Base-by-base conservation (phyloP, 2,329 filamentous ascomycete species). In the Xylariaceae sp. region DNA sequence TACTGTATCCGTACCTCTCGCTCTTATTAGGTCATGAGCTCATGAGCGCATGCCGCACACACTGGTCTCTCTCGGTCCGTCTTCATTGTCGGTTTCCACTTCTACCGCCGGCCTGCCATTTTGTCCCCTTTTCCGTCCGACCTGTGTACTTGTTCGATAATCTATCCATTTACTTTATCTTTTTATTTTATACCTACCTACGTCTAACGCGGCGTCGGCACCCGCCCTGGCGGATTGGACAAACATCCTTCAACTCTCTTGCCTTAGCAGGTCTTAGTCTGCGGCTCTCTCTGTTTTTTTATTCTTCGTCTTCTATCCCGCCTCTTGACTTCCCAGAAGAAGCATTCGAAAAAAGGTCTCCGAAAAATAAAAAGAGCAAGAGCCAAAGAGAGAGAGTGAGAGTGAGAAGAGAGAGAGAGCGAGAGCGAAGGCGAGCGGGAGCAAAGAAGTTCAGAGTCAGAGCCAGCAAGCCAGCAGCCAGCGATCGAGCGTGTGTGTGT, bases 111-210 rank as follows among this genome's bases (percentile, higher is more conserved):
- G 49, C 34, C 34, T 13, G 49, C 49, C 49, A 51, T 51, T 51
- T 23, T 51, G 49, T 51, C 23, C 49, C 49, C 49, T 51, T 51
- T 51, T 51, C 49, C 13, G 23, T 35, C 49, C 15, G 18, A 34
- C 49, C n/a, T 15, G 23, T 34, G 49, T 51, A 51, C 48, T 17
- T 50, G 17, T 49, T 51, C 18, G 13, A 34, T 51, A 51, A 34
- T 51, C 49, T 35, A 51, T 35, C 49, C 49, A 51, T 51, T 35
- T 34, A 51, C 23, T 51, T 23, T 51, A 51, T 51, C 49, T 51
- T 23, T 51, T 35, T 23, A 41, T 13, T 41, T 13, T 41, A 30
- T 30, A 30, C 23, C 37, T 41, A 51, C 49, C 23, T 51, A 30
- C 48, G 48, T 35, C 49, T 51, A 35, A 35, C 49, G 23, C 49